Evolutionary conservation across 495 filamentous ascomycete species (phyloP), one percentile per base, ranked within the genome.

Genomic region (Lepraria neglecta): DNA sequence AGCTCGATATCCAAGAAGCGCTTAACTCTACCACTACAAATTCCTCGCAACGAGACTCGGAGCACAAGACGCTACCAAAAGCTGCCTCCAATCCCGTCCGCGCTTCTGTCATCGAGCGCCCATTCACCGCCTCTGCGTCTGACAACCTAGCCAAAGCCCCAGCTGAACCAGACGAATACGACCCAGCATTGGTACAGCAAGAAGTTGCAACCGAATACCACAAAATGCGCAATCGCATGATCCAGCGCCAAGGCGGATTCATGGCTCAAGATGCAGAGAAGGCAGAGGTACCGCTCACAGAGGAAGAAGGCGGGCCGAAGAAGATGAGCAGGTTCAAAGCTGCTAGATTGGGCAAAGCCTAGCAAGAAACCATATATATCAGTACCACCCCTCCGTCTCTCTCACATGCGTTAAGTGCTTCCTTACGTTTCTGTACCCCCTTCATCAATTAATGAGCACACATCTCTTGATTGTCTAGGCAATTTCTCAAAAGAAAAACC

Each of bases 261-360:
- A 67, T 82, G 68, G 75, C 79, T 38, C 72, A 73, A 52, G 28
- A 31, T 4, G 75, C 80, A 21, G 74, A 84, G 59, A 80, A 87
- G 47, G 84, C 89, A 57, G 75, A 78, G 21, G 75, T 84, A 6
- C 83, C 85, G 3, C 72, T 90, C 10, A 72, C 78, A 51, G 86
- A 90, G 61, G 85, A 86, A 61, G 84, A 87, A 59, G 81, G 87
- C 12, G 81, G 83, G 35, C 80, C 82, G 31, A 87, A 81, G 70
- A 87, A 86, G 64, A 75, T 96, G 61, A 97, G 92, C 78, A 81
- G 88, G 62, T 98, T 97, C 74, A 94, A 85, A 73, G 90, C 92
- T 59, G 90, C 94, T 6, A 82, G 90, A 55, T 70, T 96, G 70
- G 78, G 76, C 53, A 79, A 73, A 64, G 64, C 65, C 9, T 69